Evolutionary conservation across 2,329 filamentous ascomycete species (phyloP).

Genomic region (Pseudopyricularia cyperi): DNA sequence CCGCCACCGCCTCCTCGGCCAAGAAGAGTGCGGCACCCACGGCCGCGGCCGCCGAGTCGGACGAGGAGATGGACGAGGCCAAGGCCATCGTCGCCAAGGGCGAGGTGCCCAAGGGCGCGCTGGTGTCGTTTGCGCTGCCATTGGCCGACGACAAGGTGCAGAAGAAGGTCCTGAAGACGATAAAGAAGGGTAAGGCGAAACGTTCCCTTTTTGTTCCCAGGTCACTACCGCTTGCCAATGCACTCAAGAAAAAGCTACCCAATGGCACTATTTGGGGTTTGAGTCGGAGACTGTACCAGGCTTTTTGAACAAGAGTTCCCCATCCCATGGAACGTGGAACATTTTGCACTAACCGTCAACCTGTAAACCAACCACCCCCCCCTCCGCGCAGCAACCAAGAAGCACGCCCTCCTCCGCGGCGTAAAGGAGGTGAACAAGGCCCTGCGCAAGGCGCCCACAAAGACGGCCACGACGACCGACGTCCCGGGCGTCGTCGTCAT

Average conservation of each 20-base stretch:
- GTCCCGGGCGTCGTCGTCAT: slow-evolving; percentile 75
- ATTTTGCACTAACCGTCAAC: too few relatives aligned
- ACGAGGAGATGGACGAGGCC: slow-evolving; percentile 27
- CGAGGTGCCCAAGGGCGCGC: slow-evolving; percentile 25
- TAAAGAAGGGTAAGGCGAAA: slow-evolving; percentile 42
- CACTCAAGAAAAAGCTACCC: too few relatives aligned
- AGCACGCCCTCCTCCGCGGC: slow-evolving; percentile 90
- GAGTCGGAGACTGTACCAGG: too few relatives aligned
- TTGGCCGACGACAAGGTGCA: slow-evolving; percentile 66
- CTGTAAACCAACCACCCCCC: slow-evolving; percentile 7
- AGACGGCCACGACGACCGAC: slow-evolving; percentile 48
- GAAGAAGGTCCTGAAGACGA: slow-evolving; percentile 53
- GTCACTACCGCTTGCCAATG: not conserved
- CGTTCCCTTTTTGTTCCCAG: slow-evolving; percentile 4
- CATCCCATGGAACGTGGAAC: too few relatives aligned
- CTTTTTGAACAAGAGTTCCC: too few relatives aligned
- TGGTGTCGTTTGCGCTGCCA: slow-evolving; percentile 76
- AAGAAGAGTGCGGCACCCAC: slow-evolving; percentile 1
- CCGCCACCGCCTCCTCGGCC: slow-evolving; percentile 28
- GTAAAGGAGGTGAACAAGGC: slow-evolving; percentile 99
- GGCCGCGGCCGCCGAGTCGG: slow-evolving; percentile 8
- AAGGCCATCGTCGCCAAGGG: slow-evolving; percentile 32
- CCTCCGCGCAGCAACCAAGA: slow-evolving; percentile 62
- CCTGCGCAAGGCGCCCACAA: slow-evolving; percentile 76
- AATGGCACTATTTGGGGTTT: too few relatives aligned